Base-by-base conservation (phyloP, 225 moss, liverwort and hornwort genomes). In the Thuidium tamariscinum region DNA sequence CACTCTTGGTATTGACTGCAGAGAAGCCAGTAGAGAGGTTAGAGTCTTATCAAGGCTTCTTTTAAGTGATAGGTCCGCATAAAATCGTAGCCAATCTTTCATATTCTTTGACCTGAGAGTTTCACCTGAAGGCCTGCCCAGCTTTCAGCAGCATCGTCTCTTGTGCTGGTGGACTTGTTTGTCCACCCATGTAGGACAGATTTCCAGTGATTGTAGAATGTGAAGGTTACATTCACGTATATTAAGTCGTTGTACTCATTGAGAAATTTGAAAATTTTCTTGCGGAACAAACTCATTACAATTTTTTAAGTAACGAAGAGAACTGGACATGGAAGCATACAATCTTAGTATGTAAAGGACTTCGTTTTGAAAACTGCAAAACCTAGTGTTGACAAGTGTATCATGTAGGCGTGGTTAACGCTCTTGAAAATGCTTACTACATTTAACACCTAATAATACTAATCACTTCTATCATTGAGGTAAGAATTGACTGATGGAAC, bases 81-180 rank as follows among this genome's bases (percentile, higher is more conserved):
- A 32, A 70, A 61, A n/a, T 67, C 59, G 15, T 17, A 76, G 76
- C 36, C 56, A 66, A 59, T 83, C n/a, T 4, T 72, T 49, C 41
- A 26, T 39, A 51, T 73, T 68, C 34, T 57, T 23, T 54, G 54
- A 74, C 44, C 29, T 9, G 57, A 59, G 79, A 59, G 44, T 84
- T 74, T 78, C 51, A 94, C 95, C 95, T 95, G 93, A 46, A 96
- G 87, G 44, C 90, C 91, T 29, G 96, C 81, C 95, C 96, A 94
- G 18, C 91, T 94, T 88, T 94, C 92, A 22, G 60, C 84, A 65
- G 91, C 84, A 60, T 95, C 93, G 49, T 92, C 83, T 27, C 51
- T 29, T 59, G 87, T 91, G 87, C 88, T 92, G 56, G 91, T 92
- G 21, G 93, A 92, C 85, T 95, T 93, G 75, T 95, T 94, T 42